phyloP scores from a whole-genome alignment of 805 yeast species.

The Kodamaea kaohsiungensis region DNA sequence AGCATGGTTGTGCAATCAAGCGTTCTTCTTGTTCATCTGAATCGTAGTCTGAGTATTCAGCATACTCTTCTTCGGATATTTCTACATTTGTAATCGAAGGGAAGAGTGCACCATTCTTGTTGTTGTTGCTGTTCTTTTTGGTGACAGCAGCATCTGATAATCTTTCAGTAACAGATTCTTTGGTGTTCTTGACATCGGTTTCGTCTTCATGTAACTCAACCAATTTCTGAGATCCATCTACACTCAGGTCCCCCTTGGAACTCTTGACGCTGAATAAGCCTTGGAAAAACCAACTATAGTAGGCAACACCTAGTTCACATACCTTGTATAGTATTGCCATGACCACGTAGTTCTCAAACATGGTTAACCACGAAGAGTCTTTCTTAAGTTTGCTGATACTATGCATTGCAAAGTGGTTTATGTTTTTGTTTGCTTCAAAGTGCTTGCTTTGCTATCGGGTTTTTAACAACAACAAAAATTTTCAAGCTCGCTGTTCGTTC shows the following conservation, averaged over 20 bases:
- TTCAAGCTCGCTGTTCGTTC: neutral
- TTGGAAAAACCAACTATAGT: constrained; percentile 6
- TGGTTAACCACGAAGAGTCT: neutral
- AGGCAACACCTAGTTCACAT: constrained; percentile 10
- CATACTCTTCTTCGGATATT: neutral
- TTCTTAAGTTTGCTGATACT: constrained; percentile 7
- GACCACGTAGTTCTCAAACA: constrained; percentile 10
- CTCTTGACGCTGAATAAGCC: neutral
- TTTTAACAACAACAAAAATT: no score
- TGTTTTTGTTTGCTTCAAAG: no score
- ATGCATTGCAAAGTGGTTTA: neutral
- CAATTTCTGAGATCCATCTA: neutral
- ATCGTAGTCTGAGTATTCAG: constrained; percentile 6
- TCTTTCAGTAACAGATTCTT: neutral
- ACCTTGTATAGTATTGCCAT: constrained; percentile 10
- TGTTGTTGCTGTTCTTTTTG: neutral
- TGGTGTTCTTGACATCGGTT: no score
- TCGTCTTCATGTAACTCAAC: neutral
- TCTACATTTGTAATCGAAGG: constrained; percentile 12
- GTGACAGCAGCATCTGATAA: no score
- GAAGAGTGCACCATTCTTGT: constrained; percentile 5
- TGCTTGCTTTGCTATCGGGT: neutral
- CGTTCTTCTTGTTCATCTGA: constrained; percentile 1
- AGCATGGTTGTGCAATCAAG: constrained; percentile 39
- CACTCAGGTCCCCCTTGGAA: neutral